These are phyloP conservation scores for Diddensiella santjacobensis DNA, from an alignment of 805 yeast species.

Conservation along the genomic window DNA sequence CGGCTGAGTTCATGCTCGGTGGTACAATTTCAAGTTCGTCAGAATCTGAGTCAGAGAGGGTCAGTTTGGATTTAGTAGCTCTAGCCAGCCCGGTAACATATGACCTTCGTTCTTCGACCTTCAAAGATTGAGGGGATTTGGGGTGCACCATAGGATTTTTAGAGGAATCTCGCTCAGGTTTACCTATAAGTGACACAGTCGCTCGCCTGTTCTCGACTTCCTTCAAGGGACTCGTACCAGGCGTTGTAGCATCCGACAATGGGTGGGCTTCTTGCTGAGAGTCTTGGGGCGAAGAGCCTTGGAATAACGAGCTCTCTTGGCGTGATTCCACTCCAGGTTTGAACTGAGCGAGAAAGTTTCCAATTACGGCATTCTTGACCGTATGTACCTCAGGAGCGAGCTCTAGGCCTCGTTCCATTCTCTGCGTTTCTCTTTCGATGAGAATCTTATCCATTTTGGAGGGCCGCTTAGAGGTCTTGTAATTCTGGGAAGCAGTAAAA, in stretches of 20 bases:
- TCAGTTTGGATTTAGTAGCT: background rate
- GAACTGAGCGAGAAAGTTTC: conserved; percentile 17
- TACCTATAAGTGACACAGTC: too few species aligned
- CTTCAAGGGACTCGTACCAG: conserved; percentile 18
- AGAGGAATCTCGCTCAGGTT: background rate
- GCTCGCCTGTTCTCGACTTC: background rate
- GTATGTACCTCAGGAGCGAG: conserved; percentile 25
- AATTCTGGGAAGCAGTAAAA: background rate
- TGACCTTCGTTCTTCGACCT: conserved; percentile 8
- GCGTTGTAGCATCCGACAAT: conserved; percentile 6
- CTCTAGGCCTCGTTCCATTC: conserved; percentile 22
- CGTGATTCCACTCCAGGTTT: background rate
- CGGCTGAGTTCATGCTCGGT: conserved; percentile 13
- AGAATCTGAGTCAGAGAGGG: conserved; percentile 11
- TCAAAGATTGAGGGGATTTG: background rate
- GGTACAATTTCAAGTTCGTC: conserved; percentile 26
- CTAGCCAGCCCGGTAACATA: conserved; percentile 16
- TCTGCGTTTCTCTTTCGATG: conserved; percentile 20
- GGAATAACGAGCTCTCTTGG: conserved; percentile 1
- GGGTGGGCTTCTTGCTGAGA: background rate
- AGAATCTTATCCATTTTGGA: conserved; percentile 25
- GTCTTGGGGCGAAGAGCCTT: conserved; percentile 3
- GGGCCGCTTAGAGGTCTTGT: conserved; percentile 8
- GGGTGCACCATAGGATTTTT: background rate
- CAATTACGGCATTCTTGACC: conserved; percentile 15